phyloP scores from a whole-genome alignment of 495 filamentous ascomycete species.

The Xylaria intraflava region DNA sequence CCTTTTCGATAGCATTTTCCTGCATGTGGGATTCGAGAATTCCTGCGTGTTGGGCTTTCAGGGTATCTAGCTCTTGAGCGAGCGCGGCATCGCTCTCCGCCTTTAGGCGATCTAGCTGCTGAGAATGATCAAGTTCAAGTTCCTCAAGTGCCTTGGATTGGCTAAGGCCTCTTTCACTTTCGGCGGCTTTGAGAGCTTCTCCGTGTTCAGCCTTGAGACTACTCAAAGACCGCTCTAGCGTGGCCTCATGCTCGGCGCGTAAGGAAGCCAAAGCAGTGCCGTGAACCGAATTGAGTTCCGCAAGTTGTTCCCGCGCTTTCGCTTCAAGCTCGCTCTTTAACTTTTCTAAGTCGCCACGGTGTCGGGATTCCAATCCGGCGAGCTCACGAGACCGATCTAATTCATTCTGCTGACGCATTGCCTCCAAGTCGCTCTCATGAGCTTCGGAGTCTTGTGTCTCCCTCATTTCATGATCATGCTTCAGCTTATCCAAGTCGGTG shows the following conservation, averaged over 20 bases:
- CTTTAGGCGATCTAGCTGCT: constrained; percentile 12
- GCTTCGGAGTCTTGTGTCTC: too few relatives aligned
- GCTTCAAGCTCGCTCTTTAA: constrained; percentile 10
- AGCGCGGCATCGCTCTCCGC: constrained; percentile 10
- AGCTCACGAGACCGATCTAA: constrained; percentile 6
- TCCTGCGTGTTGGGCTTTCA: constrained; percentile 12
- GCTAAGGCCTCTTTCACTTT: constrained; percentile 5
- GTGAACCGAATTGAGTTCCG: constrained; percentile 13
- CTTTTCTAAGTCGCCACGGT: constrained; percentile 9
- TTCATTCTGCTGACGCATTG: constrained; percentile 9
- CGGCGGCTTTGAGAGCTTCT: constrained; percentile 12
- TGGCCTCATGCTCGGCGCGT: constrained; percentile 13
- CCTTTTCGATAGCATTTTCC: constrained; percentile 15
- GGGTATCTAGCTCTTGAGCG: constrained; percentile 16
- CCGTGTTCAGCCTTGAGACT: constrained; percentile 10
- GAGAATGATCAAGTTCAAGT: constrained; percentile 9
- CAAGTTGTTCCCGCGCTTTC: constrained; percentile 5
- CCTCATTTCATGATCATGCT: too few relatives aligned
- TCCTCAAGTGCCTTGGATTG: constrained; percentile 11
- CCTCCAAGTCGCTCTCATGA: constrained; percentile 5
- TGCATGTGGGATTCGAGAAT: constrained; percentile 12
- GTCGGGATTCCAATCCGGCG: background rate
- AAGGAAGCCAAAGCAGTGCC: constrained; percentile 9
- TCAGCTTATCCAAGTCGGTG: constrained; percentile 5
- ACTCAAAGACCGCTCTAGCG: constrained; percentile 11